These are phyloP conservation scores for Ajuga chamaepitys DNA, from an alignment of 257 asterid genomes.

Conservation along the genomic window DNA sequence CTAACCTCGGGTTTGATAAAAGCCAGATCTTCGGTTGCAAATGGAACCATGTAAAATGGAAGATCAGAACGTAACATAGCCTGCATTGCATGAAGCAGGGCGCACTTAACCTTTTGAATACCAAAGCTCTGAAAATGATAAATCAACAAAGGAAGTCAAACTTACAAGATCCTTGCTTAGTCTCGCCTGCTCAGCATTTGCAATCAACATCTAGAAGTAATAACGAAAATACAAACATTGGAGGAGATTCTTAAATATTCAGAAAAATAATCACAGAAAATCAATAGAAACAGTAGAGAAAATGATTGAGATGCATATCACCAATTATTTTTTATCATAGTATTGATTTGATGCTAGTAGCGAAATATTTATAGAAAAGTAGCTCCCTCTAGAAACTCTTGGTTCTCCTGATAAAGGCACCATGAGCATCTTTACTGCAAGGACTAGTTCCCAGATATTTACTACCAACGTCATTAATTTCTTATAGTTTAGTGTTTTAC, in stretches of 20 bases:
- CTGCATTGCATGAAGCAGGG: conserved; percentile 31
- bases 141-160: not conserved
- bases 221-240: conserved; percentile 8
- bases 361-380: not conserved
- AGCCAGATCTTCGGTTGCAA: conserved; percentile 50
- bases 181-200: conserved; percentile 80
- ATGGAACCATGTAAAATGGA: conserved; percentile 94
- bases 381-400: not conserved
- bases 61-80: conserved; percentile 91
- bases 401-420: not conserved
- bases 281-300: not conserved
- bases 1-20: conserved; percentile 85
- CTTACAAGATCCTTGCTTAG: conserved; percentile 82
- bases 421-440: not conserved
- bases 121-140: conserved; percentile 11
- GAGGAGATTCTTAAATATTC: not conserved
- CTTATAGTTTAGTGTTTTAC: not conserved
- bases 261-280: not conserved
- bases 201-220: conserved; percentile 53
- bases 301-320: not conserved
- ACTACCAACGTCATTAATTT: not conserved
- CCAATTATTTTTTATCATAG: not conserved
- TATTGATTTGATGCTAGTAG: not conserved
- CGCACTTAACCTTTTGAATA: conserved; percentile 17
- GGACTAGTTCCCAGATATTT: not conserved